These are phyloP conservation scores for Rhodotorula diobovata DNA, from an alignment of 768 basidiomycete genomes.

Conservation along the genomic window DNA sequence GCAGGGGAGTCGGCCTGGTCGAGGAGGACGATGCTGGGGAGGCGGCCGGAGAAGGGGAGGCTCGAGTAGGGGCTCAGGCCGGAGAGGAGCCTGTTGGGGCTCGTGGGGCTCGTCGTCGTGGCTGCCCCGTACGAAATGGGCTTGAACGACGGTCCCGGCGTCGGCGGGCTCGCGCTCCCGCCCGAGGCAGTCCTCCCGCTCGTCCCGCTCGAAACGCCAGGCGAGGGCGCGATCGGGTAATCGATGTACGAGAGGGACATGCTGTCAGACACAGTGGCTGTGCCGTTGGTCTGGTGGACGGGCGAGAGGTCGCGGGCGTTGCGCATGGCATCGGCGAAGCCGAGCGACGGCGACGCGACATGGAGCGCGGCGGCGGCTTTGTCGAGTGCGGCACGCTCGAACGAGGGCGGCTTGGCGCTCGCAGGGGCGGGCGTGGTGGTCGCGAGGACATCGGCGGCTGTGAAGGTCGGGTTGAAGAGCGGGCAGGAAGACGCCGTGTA, in stretches of 20 bases:
- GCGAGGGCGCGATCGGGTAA: conserved; percentile 6
- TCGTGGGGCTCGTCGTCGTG: neutral
- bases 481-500: conserved; percentile 10
- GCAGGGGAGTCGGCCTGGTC: neutral
- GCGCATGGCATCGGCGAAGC: conserved; percentile 1
- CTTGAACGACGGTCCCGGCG: neutral
- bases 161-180: neutral
- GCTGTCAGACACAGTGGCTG: no score
- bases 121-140: neutral
- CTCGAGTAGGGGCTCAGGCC: neutral
- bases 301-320: neutral
- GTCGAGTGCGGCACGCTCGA: neutral
- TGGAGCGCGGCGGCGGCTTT: neutral
- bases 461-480: conserved; percentile 17
- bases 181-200: neutral
- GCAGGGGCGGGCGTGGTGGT: neutral
- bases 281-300: neutral
- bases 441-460: neutral
- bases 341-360: neutral
- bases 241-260: neutral
- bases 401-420: neutral
- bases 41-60: neutral
- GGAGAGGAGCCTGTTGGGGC: neutral
- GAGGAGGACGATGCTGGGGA: neutral
- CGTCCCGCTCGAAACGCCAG: neutral